Base-by-base conservation (phyloP, 1,284 basidiomycete genomes). In the Wolfiporia cocos region DNA sequence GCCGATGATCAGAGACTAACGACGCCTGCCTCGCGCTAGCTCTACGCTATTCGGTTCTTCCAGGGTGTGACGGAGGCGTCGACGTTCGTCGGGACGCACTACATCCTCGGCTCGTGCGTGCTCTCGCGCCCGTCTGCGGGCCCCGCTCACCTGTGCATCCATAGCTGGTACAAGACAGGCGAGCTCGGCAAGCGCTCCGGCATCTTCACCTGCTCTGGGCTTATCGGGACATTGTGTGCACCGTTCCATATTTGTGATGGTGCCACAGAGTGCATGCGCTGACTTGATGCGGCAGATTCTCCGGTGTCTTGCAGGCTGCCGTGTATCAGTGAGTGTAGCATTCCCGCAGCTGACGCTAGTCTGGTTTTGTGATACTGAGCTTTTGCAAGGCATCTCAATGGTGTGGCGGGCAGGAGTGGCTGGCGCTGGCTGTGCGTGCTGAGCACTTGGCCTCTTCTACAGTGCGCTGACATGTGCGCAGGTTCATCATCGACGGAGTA, bases 1-100 rank as follows among this genome's bases (percentile, higher is more conserved):
- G n/a, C n/a, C n/a, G n/a, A n/a, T n/a, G n/a, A n/a, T n/a, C n/a
- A n/a, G n/a, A n/a, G n/a, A n/a, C n/a, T n/a, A n/a, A n/a, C n/a
- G n/a, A n/a, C n/a, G n/a, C n/a, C n/a, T n/a, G n/a, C n/a, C n/a
- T 10, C 47, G 34, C 24, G 18, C 30, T 43, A 87, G 73, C 68
- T 88, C 37, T 83, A 81, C 57, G 81, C 68, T 21, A 83, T 87
- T 43, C 72, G 84, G 2, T 87, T 88, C 58, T 71, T 88, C 42
- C 82, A 86, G 58, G 86, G 81, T 6, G 67, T 86, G 44, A 74
- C 77, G 3, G 85, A 88, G 58, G 73, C 80, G 0, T 85, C 81
- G 5, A 85, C 81, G 0, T 86, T 86, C 56, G 80, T 81, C 5
- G 82, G 84, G n/a, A 76, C 78, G 19, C 85, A 82, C 50, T 85